These are phyloP conservation scores for Leccinum boreale DNA, from an alignment of 768 basidiomycete species.

Conservation along the genomic window DNA sequence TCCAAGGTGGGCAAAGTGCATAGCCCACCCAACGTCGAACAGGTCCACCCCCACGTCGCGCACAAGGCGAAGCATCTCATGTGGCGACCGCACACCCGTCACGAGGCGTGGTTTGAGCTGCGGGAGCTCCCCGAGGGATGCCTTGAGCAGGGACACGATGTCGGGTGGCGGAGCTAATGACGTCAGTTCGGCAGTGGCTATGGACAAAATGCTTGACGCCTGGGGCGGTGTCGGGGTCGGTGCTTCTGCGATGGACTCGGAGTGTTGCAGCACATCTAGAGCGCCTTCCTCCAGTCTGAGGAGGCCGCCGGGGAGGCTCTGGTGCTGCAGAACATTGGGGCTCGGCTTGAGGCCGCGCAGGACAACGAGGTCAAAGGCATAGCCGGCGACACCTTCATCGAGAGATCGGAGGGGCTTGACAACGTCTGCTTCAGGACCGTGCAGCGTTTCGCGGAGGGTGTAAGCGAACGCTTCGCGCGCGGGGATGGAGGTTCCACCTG, in stretches of 20 bases:
- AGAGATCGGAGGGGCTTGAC: constrained; percentile 51
- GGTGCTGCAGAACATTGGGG: constrained; percentile 16
- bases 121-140: constrained; percentile 59
- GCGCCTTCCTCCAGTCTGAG: constrained; percentile 15
- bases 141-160: constrained; percentile 45
- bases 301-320: constrained; percentile 9
- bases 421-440: constrained; percentile 51
- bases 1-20: constrained; percentile 63
- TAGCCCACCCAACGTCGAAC: constrained; percentile 73
- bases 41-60: constrained; percentile 67
- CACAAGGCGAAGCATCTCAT: constrained; percentile 70
- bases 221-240: constrained; percentile 15
- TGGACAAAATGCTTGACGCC: background rate
- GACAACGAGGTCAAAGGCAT: constrained; percentile 65
- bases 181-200: background rate
- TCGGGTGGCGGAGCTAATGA: background rate
- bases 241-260: constrained; percentile 4
- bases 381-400: constrained; percentile 69
- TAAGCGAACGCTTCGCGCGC: constrained; percentile 67
- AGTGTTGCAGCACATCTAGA: constrained; percentile 11
- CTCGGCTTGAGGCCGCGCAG: constrained; percentile 28
- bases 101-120: constrained; percentile 59
- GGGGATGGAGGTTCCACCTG: constrained; percentile 50
- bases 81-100: constrained; percentile 57
- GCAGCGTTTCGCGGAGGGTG: constrained; percentile 52